These are phyloP conservation scores for Pleomassaria siparia DNA, from an alignment of 2,329 filamentous ascomycete species.

Conservation along the genomic window DNA sequence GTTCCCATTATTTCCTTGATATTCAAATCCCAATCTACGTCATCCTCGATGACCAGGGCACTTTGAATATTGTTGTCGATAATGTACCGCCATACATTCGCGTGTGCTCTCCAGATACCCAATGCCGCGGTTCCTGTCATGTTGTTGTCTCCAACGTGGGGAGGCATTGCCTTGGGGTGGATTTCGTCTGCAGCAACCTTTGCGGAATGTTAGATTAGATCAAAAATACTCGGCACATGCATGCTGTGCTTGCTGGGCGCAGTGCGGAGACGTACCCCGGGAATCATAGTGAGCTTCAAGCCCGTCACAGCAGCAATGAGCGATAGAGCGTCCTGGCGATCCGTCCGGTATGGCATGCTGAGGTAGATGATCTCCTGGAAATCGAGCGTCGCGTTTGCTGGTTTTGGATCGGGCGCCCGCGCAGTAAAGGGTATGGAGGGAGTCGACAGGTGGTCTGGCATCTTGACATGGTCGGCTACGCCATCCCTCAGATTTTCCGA, in stretches of 20 bases:
- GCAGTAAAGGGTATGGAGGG: conserved; percentile 4
- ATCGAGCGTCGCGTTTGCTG: conserved; percentile 17
- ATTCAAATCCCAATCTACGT: conserved; percentile 19
- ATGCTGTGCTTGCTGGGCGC: background rate
- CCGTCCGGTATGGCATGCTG: conserved; percentile 18
- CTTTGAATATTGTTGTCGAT: conserved; percentile 17
- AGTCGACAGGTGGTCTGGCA: background rate
- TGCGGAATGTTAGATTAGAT: background rate
- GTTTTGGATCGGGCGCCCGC: conserved; percentile 5
- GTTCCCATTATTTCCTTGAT: conserved; percentile 19
- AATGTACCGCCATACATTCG: conserved; percentile 17
- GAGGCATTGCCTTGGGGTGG: conserved; percentile 14
- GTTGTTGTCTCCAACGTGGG: conserved; percentile 7
- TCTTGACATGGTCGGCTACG: background rate
- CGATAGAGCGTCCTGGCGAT: conserved; percentile 16
- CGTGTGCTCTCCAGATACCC: conserved; percentile 18
- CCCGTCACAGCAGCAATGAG: conserved; percentile 15
- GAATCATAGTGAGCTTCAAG: conserved; percentile 17
- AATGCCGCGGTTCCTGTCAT: conserved; percentile 9
- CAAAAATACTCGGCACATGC: no score
- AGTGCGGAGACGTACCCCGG: conserved; percentile 10
- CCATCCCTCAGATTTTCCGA: conserved; percentile 1
- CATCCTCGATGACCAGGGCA: conserved; percentile 20
- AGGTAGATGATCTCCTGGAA: conserved; percentile 20
- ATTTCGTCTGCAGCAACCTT: conserved; percentile 9